phyloP scores from a whole-genome alignment of 2,329 filamentous ascomycete genomes.

The Furcasterigmium sp. region DNA sequence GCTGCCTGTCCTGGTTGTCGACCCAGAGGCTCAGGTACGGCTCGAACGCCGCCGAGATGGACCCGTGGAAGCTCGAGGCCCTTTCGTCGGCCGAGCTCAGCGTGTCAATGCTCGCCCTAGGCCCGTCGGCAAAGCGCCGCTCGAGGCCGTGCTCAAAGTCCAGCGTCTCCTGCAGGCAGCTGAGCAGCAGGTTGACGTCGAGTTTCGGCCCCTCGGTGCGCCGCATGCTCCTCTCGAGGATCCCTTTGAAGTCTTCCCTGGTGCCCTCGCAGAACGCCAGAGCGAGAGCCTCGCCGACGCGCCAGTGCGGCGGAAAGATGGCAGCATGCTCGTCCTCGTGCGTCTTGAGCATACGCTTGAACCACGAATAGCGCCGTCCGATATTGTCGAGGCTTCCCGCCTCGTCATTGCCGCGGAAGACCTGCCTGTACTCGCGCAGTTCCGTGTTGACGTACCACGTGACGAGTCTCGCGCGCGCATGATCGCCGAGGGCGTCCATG shows the following conservation, averaged over 20 bases:
- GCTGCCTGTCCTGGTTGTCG: constrained; percentile 86
- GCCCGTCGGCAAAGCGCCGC: constrained; percentile 67
- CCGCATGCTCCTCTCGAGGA: constrained; percentile 82
- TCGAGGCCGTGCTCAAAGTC: constrained; percentile 95
- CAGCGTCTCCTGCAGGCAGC: constrained; percentile 89
- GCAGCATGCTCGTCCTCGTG: constrained; percentile 89
- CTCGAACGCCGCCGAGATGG: constrained; percentile 94
- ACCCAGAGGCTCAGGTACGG: constrained; percentile 97
- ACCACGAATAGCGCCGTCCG: constrained; percentile 90
- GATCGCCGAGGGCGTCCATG: constrained; percentile 90
- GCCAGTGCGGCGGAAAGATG: constrained; percentile 86
- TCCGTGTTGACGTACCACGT: constrained; percentile 99
- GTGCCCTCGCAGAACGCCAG: constrained; percentile 95
- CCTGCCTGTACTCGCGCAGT: constrained; percentile 88
- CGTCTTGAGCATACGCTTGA: constrained; percentile 89
- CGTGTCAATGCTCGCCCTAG: constrained; percentile 84
- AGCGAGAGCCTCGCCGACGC: constrained; percentile 82
- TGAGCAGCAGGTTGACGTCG: constrained; percentile 84
- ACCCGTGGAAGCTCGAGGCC: constrained; percentile 74
- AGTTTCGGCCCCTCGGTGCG: constrained; percentile 70
- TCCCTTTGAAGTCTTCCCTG: constrained; percentile 89
- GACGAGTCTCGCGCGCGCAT: constrained; percentile 73
- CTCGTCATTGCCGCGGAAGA: constrained; percentile 95
- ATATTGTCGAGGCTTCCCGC: constrained; percentile 96
- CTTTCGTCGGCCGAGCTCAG: constrained; percentile 74